Conservation (phyloP, 179 eudicot genomes). For the Silene vulgaris region DNA sequence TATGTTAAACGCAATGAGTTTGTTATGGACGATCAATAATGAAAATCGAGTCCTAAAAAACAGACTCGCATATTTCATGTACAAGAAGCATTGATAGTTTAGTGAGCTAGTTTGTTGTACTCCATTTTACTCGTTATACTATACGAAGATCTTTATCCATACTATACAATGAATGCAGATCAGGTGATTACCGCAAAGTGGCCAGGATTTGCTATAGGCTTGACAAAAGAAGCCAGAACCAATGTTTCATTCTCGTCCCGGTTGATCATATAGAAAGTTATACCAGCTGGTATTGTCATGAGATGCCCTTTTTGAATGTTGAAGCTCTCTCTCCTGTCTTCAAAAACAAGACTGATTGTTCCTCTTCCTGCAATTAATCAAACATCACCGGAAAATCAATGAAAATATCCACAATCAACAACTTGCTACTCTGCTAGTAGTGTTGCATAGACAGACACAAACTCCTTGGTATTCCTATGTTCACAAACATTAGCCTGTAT, state of each 20-base stretch:
- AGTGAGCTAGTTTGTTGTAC: too few species aligned
- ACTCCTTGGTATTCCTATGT: too few species aligned
- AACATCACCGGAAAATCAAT: background rate
- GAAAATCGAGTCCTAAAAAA: too few species aligned
- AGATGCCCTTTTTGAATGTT: conserved; percentile 18
- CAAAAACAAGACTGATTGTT: conserved; percentile 9
- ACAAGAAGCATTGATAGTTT: too few species aligned
- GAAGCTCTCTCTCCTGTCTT: conserved; percentile 6
- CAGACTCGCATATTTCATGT: too few species aligned
- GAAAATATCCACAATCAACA: background rate
- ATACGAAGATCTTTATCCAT: too few species aligned
- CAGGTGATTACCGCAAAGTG: conserved; percentile 10
- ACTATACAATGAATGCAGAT: background rate
- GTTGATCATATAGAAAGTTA: conserved; percentile 15
- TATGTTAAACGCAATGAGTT: too few species aligned
- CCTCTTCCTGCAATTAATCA: conserved; percentile 17
- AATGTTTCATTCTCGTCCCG: conserved; percentile 2
- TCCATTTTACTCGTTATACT: too few species aligned
- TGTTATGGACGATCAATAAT: too few species aligned
- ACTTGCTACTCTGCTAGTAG: too few species aligned
- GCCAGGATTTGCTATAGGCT: conserved; percentile 7
- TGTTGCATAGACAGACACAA: too few species aligned
- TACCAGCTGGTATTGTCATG: conserved; percentile 16
- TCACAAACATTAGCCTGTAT: too few species aligned
- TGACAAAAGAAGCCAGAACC: background rate